Conservation (phyloP, 2,329 filamentous ascomycete genomes). For the Colletotrichum godetiae region DNA sequence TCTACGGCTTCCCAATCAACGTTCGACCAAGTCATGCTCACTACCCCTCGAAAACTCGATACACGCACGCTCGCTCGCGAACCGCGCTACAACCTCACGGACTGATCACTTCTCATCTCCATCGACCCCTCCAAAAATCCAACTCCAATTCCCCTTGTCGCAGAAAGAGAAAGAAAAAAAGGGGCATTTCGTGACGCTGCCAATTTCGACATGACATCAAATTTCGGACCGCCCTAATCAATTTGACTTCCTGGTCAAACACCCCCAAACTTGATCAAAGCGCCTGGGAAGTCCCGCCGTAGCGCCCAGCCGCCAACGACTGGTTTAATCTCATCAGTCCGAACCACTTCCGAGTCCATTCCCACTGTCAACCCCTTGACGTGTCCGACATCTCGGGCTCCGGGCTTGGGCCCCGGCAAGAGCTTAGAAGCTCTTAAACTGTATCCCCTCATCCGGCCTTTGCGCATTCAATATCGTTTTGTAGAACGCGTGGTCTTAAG, state of each 20-base stretch:
- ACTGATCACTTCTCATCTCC: conserved; percentile 20
- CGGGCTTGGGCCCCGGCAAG: conserved; percentile 16
- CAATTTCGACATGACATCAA: conserved; percentile 34
- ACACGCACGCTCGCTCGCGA: not conserved
- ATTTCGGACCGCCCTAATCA: conserved; percentile 34
- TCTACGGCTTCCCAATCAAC: not conserved
- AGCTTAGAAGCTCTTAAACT: not conserved
- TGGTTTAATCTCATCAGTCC: conserved; percentile 24
- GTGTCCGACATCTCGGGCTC: conserved; percentile 20
- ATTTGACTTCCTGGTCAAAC: conserved; percentile 36
- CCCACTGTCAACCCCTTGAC: not conserved
- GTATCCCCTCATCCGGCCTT: conserved; percentile 3
- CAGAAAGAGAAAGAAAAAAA: not conserved
- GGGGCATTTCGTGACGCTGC: conserved; percentile 21
- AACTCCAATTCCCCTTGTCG: not conserved
- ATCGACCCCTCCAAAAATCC: conserved; percentile 16
- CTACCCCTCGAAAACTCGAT: not conserved
- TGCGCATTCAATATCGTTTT: not conserved
- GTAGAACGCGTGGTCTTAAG: not conserved
- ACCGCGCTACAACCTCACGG: not conserved
- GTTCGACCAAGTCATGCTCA: not conserved
- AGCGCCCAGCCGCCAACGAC: conserved; percentile 27
- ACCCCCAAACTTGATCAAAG: conserved; percentile 30
- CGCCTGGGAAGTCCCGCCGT: conserved; percentile 29
- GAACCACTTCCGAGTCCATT: conserved; percentile 25